Base-by-base conservation (phyloP, 169 alveolate genomes). In the Plasmodium gallinaceum region DNA sequence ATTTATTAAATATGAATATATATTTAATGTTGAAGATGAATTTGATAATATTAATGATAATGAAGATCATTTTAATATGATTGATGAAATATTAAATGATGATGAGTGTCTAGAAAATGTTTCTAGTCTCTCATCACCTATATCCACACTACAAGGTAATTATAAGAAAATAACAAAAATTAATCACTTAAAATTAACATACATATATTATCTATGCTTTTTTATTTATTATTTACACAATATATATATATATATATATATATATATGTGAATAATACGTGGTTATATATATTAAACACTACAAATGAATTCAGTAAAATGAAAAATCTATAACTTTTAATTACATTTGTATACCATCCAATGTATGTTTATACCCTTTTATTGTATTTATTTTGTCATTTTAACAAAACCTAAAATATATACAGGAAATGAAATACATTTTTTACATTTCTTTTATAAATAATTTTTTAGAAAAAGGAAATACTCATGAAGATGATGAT, bases 1-100 rank as follows among this genome's bases (percentile, higher is more conserved):
- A 24, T 90, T 74, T 51, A 61, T 64, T 20, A 88, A 94, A 60
- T 94, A 69, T 72, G 94, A 91, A 42, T 94, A 94, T 51, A 60
- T 94, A 12, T 94, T 92, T 69, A 93, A 94, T 71, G 88, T 93
- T 16, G 64, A 88, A 10, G 75, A 78, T 42, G 94, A 90, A 24
- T 52, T 80, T 7, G 83, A 71, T 14, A 92, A 76, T 43, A 58
- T 85, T 16, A 75, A 88, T 7, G 94, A 88, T 58, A 18, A 42
- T 39, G 93, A 88, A 10, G 74, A 61, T 12, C 69, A 45, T 12
- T 26, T 54, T 51, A 48, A 26, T 24, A 66, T 70, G 74, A 42
- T 60, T 46, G 95, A 64, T 64, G 75, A 87, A 62, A 87, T 87
- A 62, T 65, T 75, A 20, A 62, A 87, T 68, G 88, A 87, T 10